Evolutionary conservation across 495 filamentous ascomycete genomes (phyloP).

Genomic region (Penicillium chermesinum): DNA sequence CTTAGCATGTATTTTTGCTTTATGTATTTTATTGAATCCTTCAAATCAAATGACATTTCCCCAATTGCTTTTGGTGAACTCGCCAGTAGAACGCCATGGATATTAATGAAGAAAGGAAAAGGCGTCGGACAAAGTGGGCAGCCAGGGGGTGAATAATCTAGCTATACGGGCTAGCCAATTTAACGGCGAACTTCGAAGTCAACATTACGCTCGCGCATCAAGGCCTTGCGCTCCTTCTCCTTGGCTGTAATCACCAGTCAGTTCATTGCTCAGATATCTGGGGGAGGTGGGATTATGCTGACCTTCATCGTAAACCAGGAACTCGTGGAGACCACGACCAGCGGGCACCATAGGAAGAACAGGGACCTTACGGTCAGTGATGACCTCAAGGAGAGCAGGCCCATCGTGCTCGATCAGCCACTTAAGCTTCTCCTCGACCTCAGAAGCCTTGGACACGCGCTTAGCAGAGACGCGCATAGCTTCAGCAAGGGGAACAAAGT

Average conservation of each 20-base stretch:
- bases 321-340: conserved; percentile 85
- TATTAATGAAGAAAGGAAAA: conserved; percentile 36
- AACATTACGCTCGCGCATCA: conserved; percentile 65
- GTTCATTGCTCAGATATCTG: conserved; percentile 17
- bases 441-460: conserved; percentile 59
- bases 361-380: conserved; percentile 84
- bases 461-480: conserved; percentile 74
- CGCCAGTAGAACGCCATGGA: conserved; percentile 45
- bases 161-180: conserved; percentile 11
- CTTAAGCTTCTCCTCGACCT: conserved; percentile 71
- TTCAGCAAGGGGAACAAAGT: conserved; percentile 80
- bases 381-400: conserved; percentile 62
- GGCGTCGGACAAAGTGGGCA: conserved; percentile 21
- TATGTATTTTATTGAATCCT: conserved; percentile 7
- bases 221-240: conserved; percentile 64
- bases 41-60: conserved; percentile 15
- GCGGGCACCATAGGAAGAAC: conserved; percentile 95
- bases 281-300: background rate
- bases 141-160: conserved; percentile 5
- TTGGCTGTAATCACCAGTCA: conserved; percentile 49
- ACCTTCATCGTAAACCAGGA: conserved; percentile 75
- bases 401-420: conserved; percentile 85
- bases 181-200: conserved; percentile 22
- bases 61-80: conserved; percentile 38
- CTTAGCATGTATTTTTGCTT: conserved; percentile 6